phyloP scores from a whole-genome alignment of 2,329 filamentous ascomycete genomes.

The Colletotrichum tanaceti region DNA sequence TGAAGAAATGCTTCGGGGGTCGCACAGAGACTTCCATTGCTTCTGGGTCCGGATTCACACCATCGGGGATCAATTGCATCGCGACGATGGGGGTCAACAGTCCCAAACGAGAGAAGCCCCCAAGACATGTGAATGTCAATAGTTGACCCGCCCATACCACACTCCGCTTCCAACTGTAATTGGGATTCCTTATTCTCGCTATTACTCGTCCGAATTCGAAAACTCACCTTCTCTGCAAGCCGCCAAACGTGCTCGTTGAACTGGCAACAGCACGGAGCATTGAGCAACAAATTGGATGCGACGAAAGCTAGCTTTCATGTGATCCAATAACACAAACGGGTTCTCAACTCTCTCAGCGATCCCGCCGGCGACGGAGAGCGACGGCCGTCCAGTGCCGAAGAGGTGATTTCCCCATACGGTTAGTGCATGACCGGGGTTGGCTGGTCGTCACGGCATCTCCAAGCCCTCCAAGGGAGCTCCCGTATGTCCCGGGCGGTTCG shows the following conservation, averaged over 20 bases:
- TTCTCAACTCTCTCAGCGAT: neutral
- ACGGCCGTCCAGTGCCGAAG: constrained; percentile 26
- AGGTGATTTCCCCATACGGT: constrained; percentile 24
- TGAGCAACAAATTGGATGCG: neutral
- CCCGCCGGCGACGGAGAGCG: constrained; percentile 14
- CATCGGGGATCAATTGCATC: too few relatives aligned
- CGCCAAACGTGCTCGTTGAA: neutral
- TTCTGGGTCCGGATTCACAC: neutral
- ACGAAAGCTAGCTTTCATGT: constrained; percentile 21
- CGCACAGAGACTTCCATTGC: neutral
- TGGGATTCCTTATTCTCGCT: neutral
- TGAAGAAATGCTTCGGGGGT: neutral
- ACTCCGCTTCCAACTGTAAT: neutral
- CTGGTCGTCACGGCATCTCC: constrained; percentile 31
- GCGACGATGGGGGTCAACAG: too few relatives aligned
- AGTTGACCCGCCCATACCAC: neutral
- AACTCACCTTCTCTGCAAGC: neutral
- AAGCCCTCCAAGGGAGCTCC: constrained; percentile 24
- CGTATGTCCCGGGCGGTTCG: constrained; percentile 31
- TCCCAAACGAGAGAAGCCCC: too few relatives aligned
- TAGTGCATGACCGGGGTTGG: constrained; percentile 12
- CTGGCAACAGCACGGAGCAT: constrained; percentile 9
- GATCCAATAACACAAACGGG: constrained; percentile 23
- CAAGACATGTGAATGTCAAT: neutral
- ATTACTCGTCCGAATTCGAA: neutral